Evolutionary conservation across 2,329 filamentous ascomycete genomes (phyloP).

Genomic region (Chrysoporthe austroafricana): DNA sequence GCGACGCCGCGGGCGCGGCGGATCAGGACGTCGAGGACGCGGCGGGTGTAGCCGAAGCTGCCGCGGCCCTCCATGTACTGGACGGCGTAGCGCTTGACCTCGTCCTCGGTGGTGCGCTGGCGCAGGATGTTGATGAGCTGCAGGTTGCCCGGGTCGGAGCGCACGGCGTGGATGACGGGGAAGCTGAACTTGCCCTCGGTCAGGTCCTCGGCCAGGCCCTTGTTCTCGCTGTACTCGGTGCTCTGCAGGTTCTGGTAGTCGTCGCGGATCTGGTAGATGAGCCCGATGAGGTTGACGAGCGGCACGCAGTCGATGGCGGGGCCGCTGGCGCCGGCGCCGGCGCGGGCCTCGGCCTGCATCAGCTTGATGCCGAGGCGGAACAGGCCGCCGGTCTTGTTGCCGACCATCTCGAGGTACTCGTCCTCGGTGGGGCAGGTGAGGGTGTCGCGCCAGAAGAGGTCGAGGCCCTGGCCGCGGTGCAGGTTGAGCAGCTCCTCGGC

Average conservation of each 20-base stretch:
- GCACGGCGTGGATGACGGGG: constrained; percentile 91
- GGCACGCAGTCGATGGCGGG: constrained; percentile 70
- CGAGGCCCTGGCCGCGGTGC: constrained; percentile 87
- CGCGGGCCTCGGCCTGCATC: constrained; percentile 75
- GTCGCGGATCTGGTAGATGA: constrained; percentile 89
- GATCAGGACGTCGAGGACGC: constrained; percentile 67
- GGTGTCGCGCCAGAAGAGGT: constrained; percentile 86
- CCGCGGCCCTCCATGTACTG: constrained; percentile 88
- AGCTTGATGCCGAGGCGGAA: constrained; percentile 85
- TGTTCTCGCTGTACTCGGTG: constrained; percentile 80
- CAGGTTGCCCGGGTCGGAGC: constrained; percentile 71
- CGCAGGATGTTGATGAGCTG: constrained; percentile 91
- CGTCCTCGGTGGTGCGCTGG: constrained; percentile 83
- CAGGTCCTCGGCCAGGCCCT: constrained; percentile 92
- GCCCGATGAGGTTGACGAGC: constrained; percentile 81
- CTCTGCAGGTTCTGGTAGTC: constrained; percentile 89
- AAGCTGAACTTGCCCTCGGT: constrained; percentile 98
- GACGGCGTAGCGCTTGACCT: constrained; percentile 90
- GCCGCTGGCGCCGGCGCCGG: constrained; percentile 27
- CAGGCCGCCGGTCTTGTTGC: constrained; percentile 86
- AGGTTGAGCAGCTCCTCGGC: constrained; percentile 83
- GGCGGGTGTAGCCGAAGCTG: constrained; percentile 83
- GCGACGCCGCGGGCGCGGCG: constrained; percentile 66
- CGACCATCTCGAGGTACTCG: constrained; percentile 93
- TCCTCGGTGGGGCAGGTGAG: constrained; percentile 83